These are phyloP conservation scores for Entoloma clypeatum DNA, from an alignment of 1,284 basidiomycete genomes.

Conservation along the genomic window DNA sequence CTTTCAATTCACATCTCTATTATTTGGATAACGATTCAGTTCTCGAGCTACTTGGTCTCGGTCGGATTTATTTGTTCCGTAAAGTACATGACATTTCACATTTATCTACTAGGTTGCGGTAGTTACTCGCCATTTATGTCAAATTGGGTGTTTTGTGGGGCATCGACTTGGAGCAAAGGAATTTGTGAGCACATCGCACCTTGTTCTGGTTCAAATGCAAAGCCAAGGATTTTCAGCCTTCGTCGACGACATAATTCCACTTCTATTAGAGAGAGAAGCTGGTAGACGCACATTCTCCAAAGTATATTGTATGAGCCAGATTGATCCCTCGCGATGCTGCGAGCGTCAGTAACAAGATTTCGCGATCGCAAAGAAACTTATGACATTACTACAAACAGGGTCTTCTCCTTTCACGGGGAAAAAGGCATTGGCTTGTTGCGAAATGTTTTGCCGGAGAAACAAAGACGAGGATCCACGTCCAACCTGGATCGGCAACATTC, in stretches of 20 bases:
- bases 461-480: not conserved
- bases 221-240: conserved; percentile 23
- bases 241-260: conserved; percentile 10
- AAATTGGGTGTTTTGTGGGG: no score
- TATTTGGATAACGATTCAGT: no score
- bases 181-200: no score
- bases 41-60: no score
- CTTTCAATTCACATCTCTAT: no score
- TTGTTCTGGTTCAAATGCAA: conserved; percentile 17
- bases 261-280: not conserved
- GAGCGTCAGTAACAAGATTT: not conserved
- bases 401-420: conserved; percentile 38
- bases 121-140: no score
- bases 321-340: conserved; percentile 41
- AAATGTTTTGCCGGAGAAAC: not conserved
- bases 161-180: no score
- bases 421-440: conserved; percentile 33
- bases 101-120: no score
- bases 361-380: conserved; percentile 28
- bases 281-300: conserved; percentile 35
- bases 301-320: conserved; percentile 38
- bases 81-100: no score
- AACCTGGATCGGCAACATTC: conserved; percentile 37
- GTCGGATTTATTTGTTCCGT: no score
- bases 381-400: conserved; percentile 37